Evolutionary conservation across 176 grass and related monocot species (phyloP), one percentile per base, ranked within the genome.

Genomic region (Carex pumila): DNA sequence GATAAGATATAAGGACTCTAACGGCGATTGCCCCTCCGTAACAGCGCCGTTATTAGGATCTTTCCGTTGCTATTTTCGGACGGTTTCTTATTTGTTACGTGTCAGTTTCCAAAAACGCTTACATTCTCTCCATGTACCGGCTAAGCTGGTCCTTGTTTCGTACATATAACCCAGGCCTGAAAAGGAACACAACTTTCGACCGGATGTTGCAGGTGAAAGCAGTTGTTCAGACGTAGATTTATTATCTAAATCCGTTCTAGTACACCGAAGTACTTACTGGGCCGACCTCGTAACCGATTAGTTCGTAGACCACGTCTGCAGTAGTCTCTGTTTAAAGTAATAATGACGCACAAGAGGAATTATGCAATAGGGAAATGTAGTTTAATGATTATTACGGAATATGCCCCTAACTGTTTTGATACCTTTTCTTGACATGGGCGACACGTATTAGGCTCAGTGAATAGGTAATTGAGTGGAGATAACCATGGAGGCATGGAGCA

Each of bases 11-110:
- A 4, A 0, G 2, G 10, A 25, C 2, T 8, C 53, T 55, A 66
- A 54, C 62, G 80, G 80, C 2, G 41, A 67, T 53, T 8, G 12
- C 39, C 17, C n/a, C 7, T 31, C 41, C 61, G 80, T 83, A 68
- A 83, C 61, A 21, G 80, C 43, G 61, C 80, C 80, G 80, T 83
- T 83, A 67, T 54, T 18, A 22, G 61, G 11, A 67, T 52, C 41
- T 83, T 83, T 62, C 77, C 77, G 77, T 80, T 61, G 47, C 22
- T 15, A 18, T 77, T 6, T 55, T 12, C 54, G 77, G 7, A 39
- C 19, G 30, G 76, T 58, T 34, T 34, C 39, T 36, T 58, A 61
- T 19, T 25, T 9, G 36, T 13, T 65, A 55, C 80, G 57, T 52
- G 61, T 83, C 57, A 83, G 4, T 17, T 65, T 67, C 39, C 7